These are phyloP conservation scores for Acer saccharum DNA, from an alignment of 345 rosid species.

Conservation along the genomic window DNA sequence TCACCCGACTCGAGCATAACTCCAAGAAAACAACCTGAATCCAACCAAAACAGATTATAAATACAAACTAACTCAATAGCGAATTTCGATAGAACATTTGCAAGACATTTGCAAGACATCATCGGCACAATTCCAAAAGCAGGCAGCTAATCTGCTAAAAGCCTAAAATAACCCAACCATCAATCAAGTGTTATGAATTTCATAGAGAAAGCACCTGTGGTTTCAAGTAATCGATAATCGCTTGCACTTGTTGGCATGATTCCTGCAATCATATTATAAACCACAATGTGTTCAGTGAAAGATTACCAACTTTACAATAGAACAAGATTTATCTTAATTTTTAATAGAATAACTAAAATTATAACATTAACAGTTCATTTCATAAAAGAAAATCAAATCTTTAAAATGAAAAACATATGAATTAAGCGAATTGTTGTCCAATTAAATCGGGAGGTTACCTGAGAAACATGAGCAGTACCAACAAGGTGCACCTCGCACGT, in stretches of 20 bases:
- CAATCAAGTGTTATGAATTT: constrained; percentile 31
- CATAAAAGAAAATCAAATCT: neutral
- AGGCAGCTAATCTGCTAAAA: constrained; percentile 28
- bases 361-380: neutral
- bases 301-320: neutral
- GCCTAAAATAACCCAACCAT: constrained; percentile 14
- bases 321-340: neutral
- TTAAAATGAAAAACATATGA: neutral
- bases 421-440: constrained; percentile 3
- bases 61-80: constrained; percentile 11
- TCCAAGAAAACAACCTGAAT: constrained; percentile 93
- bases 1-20: constrained; percentile 80
- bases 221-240: constrained; percentile 69
- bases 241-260: constrained; percentile 83
- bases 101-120: neutral
- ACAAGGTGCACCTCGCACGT: constrained; percentile 81
- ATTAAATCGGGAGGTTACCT: constrained; percentile 42
- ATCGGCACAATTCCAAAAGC: constrained; percentile 5
- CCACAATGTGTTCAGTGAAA: constrained; percentile 3
- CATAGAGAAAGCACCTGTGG: constrained; percentile 72
- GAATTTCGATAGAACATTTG: constrained; percentile 1
- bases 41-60: neutral
- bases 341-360: neutral
- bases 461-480: constrained; percentile 93
- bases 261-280: constrained; percentile 52